Base-by-base conservation (phyloP, 139 green algal species). In the Micractinium sp. region DNA sequence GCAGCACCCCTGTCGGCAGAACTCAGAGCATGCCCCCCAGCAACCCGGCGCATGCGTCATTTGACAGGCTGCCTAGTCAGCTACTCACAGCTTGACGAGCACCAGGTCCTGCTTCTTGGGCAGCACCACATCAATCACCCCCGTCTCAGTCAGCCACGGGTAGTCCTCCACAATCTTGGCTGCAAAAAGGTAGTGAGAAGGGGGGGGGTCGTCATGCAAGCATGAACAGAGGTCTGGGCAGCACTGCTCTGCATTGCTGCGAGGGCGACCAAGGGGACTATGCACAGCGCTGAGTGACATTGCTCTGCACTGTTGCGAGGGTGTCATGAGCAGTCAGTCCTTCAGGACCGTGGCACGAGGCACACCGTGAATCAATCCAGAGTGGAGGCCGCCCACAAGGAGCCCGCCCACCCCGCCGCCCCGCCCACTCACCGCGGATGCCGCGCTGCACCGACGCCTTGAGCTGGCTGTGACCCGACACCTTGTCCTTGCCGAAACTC, bases 61-160 rank as follows among this genome's bases (percentile, higher is more conserved):
- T 9, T 56, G 47, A 73, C 9, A 56, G 47, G 47, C 47, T 56
- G 47, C 47, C 47, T 56, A 5, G 5, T 9, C 5, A 56, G 9
- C 47, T 56, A 56, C 47, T 56, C 47, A 56, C 47, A 35, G 96
- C 88, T 99, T 99, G 33, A 96, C 96, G 12, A 99, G 60, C 27
- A 94, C 92, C 0, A 98, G 84, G 16, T 95, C 92, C 60, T 97
- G 94, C 86, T 99, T 99, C 90, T 99, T 99, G 13, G 98, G 98
- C 16, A 99, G 91, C 0, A 99, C 89, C 5, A 95, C 91, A 31
- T 99, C 98, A 23, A 99, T 93, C 38, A 96, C 92, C 9, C 95
- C 94, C 23, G 82, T 94, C 56, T 98, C 93, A 61, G 95, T 93
- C 35, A 99, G 89, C 33, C 88, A 96, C 0, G 97, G 97, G 82